A percentile compares a stretch with the other conserved stretches of the same genome.
phyloP scores from a whole-genome alignment of 2,329 filamentous ascomycete species.

The Huntiella moniliformis region DNA sequence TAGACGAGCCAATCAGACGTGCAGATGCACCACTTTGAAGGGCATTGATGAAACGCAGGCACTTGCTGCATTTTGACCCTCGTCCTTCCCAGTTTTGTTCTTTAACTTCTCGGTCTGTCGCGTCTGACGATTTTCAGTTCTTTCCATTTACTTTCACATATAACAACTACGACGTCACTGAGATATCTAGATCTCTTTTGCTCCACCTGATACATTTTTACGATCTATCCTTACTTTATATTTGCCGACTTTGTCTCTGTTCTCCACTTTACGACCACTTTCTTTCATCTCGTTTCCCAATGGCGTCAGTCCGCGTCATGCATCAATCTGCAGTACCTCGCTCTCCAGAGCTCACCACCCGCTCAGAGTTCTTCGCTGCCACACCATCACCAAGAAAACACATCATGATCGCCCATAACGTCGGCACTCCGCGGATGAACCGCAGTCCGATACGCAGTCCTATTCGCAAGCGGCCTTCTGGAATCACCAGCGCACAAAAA shows the following conservation, averaged over 20 bases:
- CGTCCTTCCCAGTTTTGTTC: constrained; percentile 1
- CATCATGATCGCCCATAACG: constrained; percentile 12
- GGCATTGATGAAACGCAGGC: constrained; percentile 3
- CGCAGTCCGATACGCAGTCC: constrained; percentile 29
- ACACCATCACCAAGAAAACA: constrained; percentile 18
- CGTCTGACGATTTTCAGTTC: constrained; percentile 1
- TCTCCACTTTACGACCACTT: neutral
- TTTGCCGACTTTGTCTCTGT: neutral
- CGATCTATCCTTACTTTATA: neutral
- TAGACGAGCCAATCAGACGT: constrained; percentile 7
- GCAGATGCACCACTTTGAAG: constrained; percentile 5
- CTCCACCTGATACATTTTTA: neutral
- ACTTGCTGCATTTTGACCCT: constrained; percentile 5
- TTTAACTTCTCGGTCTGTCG: neutral
- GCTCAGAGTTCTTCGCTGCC: constrained; percentile 21
- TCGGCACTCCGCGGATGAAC: constrained; percentile 21
- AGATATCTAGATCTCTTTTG: neutral
- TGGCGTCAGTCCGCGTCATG: constrained; percentile 28
- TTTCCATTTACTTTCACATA: neutral
- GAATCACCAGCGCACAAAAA: constrained; percentile 54
- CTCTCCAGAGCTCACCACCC: constrained; percentile 16
- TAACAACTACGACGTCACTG: neutral
- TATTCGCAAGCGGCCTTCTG: constrained; percentile 39
- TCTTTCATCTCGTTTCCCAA: constrained; percentile 15
- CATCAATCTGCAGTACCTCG: constrained; percentile 14